These are phyloP conservation scores for Trichoderma citrinoviride DNA, from an alignment of 2,329 filamentous ascomycete genomes.

Conservation along the genomic window DNA sequence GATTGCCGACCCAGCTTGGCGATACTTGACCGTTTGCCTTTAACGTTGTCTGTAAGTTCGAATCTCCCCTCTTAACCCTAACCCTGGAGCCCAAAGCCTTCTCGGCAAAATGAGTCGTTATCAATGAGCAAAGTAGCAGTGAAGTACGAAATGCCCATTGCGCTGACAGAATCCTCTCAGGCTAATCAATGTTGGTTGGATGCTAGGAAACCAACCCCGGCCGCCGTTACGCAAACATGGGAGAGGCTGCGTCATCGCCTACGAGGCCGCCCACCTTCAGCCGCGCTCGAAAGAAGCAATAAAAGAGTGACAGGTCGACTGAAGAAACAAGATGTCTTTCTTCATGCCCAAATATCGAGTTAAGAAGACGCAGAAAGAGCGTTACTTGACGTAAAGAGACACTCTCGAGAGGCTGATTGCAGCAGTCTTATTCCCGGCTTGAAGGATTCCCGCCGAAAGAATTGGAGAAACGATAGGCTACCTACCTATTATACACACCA, in stretches of 20 bases:
- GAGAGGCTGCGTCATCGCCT: constrained; percentile 18
- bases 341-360: not conserved
- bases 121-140: too few relatives aligned
- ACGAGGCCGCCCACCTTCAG: constrained; percentile 2
- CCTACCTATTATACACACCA: not conserved
- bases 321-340: not conserved
- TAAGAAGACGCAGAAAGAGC: not conserved
- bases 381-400: not conserved
- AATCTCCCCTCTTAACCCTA: not conserved
- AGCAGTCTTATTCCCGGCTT: not conserved
- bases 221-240: not conserved
- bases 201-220: not conserved
- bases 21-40: not conserved
- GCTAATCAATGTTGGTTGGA: not conserved
- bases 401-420: not conserved
- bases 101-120: not conserved
- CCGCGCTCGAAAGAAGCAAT: not conserved
- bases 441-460: not conserved
- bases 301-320: not conserved
- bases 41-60: too few relatives aligned
- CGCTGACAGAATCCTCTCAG: not conserved
- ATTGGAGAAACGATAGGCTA: not conserved
- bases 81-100: not conserved
- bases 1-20: not conserved
- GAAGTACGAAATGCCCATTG: not conserved